phyloP scores from a whole-genome alignment of 164 flowering plant species.

The Umbilicus rupestris region DNA sequence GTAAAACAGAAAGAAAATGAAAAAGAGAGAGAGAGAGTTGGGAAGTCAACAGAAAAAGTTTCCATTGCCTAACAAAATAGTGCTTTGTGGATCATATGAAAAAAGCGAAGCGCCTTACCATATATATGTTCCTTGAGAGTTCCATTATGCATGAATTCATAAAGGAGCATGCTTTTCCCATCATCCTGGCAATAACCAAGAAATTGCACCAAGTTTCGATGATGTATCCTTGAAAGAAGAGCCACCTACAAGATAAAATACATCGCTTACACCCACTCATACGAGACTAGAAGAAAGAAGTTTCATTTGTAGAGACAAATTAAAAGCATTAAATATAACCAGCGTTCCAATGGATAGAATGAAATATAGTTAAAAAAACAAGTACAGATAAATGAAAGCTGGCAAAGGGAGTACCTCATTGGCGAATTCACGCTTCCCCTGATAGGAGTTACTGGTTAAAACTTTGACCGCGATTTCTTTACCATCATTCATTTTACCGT shows the following conservation, averaged over 20 bases:
- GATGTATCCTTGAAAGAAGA: constrained; percentile 96
- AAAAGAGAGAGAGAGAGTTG: not conserved
- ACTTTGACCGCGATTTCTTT: constrained; percentile 96
- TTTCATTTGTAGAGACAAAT: not conserved
- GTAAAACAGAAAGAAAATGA: not conserved
- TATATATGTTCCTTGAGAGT: constrained; percentile 96
- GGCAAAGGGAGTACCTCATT: constrained; percentile 23
- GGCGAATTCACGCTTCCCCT: constrained; percentile 85
- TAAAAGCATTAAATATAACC: not conserved
- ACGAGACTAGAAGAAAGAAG: not conserved
- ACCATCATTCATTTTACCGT: constrained; percentile 78
- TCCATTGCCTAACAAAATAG: not conserved
- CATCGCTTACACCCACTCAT: not conserved
- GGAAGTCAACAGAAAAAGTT: not conserved
- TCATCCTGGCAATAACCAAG: constrained; percentile 97
- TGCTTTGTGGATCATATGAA: not conserved
- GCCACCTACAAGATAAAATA: constrained; percentile 41
- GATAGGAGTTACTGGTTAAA: constrained; percentile 68
- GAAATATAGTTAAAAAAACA: not conserved
- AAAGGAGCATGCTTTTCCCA: constrained; percentile 72
- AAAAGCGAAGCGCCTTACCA: constrained; percentile 30
- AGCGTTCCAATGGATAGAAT: not conserved
- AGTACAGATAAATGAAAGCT: too few relatives aligned
- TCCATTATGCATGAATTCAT: constrained; percentile 98
- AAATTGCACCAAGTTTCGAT: constrained; percentile 89